Base-by-base conservation (phyloP, 1,284 basidiomycete species). In the Pseudomicrostroma phylloplanum region DNA sequence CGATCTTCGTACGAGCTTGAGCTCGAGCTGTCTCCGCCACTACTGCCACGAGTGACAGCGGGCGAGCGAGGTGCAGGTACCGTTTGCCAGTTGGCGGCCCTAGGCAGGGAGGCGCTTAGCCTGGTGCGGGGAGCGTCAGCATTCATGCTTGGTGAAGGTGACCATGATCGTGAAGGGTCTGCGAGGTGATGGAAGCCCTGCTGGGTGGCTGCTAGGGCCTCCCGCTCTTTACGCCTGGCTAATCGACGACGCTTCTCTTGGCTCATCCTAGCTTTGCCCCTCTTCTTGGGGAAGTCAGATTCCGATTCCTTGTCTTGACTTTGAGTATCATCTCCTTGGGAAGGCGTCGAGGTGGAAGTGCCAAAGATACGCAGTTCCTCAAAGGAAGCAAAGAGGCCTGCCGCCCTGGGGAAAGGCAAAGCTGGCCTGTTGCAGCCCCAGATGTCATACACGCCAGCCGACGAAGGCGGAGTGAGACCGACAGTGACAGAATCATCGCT, bases 191-290 rank as follows among this genome's bases (percentile, higher is more conserved):
- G 43, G 43, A 48, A 48, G 6, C 12, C 17, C 12, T 48, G 43
- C 30, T 48, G 43, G 17, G 15, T 12, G 43, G 51, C 61, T 2
- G 70, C 30, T 7, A 72, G 60, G 1, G 71, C 71, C 42, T 73
- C 71, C 19, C 71, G 42, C 30, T 73, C 71, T 12, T 68, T 54
- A 12, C 71, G 51, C 9, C 71, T 51, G 6, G 71, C 71, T 1
- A 73, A 58, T 8, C 71, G 40, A 42, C 67, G 68, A 4, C 71
- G 63, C 58, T 73, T 73, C 56, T 73, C 71, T 58, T 73, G 71
- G 39, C 65, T 67, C 71, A 73, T 73, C 13, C 71, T 41, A 6
- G 71, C 71, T 4, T 70, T 56, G 25, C 71, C 71, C 55, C 71
- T 73, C 17, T 56, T 55, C 39, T 15, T 41, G 1, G 58, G 60